Evolutionary conservation across 2,329 filamentous ascomycete species (phyloP).

Genomic region (Monilinia polystroma): DNA sequence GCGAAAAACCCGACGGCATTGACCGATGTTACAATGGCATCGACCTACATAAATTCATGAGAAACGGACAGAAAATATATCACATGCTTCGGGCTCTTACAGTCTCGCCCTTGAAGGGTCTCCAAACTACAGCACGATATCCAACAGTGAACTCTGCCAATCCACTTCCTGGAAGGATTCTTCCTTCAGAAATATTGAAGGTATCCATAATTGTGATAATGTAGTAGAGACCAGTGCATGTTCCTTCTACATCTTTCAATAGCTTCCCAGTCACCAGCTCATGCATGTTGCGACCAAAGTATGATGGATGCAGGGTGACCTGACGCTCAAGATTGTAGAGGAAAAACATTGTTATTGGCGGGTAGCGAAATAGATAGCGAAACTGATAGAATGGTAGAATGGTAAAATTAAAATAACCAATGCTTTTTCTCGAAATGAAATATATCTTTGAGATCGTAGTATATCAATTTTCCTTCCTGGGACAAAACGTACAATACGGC

Average conservation of each 20-base stretch:
- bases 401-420: conserved; percentile 2
- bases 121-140: conserved; percentile 95
- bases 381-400: conserved; percentile 9
- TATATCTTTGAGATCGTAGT: background rate
- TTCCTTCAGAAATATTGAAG: conserved; percentile 89
- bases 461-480: conserved; percentile 1
- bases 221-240: conserved; percentile 92
- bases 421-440: background rate
- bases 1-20: conserved; percentile 91
- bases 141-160: conserved; percentile 92
- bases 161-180: conserved; percentile 87
- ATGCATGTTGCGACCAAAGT: conserved; percentile 91
- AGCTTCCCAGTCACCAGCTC: conserved; percentile 88
- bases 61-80: conserved; percentile 22
- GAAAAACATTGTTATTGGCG: conserved; percentile 75
- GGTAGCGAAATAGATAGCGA: conserved; percentile 1
- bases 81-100: conserved; percentile 52
- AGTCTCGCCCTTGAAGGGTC: conserved; percentile 96
- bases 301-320: conserved; percentile 93
- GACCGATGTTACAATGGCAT: conserved; percentile 88
- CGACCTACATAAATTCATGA: conserved; percentile 61
- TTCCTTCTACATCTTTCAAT: conserved; percentile 89
- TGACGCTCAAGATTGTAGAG: conserved; percentile 94
- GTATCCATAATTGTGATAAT: conserved; percentile 98
- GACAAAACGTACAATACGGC: background rate